phyloP scores from a whole-genome alignment of 148 eudicot genomes.

The Camellia granthamiana region DNA sequence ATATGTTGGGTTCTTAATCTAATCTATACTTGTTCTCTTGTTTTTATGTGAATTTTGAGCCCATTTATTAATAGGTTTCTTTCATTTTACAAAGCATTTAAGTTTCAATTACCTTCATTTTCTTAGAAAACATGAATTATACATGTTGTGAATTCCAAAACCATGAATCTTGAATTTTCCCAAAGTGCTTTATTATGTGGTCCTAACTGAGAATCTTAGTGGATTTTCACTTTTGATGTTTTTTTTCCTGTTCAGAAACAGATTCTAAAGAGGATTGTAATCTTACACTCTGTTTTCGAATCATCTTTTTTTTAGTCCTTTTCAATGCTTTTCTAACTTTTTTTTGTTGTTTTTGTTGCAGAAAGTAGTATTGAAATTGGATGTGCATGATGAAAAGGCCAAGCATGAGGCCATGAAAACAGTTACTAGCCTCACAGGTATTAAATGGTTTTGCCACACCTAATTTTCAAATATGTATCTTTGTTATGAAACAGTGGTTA shows the following conservation, averaged over 20 bases:
- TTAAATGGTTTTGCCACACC: background rate
- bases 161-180: no score
- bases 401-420: conserved; percentile 41
- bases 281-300: background rate
- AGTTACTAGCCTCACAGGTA: conserved; percentile 38
- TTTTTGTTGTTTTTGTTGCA: conserved; percentile 11
- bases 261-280: background rate
- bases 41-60: background rate
- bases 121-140: no score
- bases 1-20: no score
- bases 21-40: background rate
- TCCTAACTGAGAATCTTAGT: background rate
- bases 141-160: no score
- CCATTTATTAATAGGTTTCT: background rate
- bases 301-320: background rate
- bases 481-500: no score
- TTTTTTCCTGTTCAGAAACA: background rate
- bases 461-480: no score
- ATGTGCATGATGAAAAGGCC: conserved; percentile 26
- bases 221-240: background rate
- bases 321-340: background rate
- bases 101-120: no score
- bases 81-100: no score
- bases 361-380: conserved; percentile 42
- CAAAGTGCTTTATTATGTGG: no score